Evolutionary conservation across 2,329 filamentous ascomycete species (phyloP), one percentile per base, ranked within the genome.

Genomic region (Waltergamsia citrina): DNA sequence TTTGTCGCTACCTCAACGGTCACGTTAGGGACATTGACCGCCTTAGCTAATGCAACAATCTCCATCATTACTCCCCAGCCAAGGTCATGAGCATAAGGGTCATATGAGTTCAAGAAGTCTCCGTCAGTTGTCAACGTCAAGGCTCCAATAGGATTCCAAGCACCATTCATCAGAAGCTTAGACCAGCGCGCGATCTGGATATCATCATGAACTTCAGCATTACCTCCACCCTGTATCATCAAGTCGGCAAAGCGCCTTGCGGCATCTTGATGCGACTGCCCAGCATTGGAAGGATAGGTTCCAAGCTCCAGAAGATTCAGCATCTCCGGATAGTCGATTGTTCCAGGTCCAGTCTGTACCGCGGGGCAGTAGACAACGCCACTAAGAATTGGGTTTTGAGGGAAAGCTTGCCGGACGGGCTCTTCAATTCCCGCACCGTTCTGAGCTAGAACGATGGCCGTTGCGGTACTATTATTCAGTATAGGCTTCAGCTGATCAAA

Each of bases 361-460:
- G 59, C 61, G 4, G 68, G 66, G 6, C 74, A 53, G 43, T 76
- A 74, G 15, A 67, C 62, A 2, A 73, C 69, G 33, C 59, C 59
- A 41, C 63, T 71, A 19, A 76, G 47, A 17, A 77, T 49, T 3
- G 68, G 60, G 38, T 69, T 72, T 1, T 48, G 32, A 1, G 69
- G 67, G 40, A 66, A 75, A 5, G 54, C 48, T 1, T 38, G 35
- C 0, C 46, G 47, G 36, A 69, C 71, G 34, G 68, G 63, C 4
- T 63, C 56, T 46, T 77, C 72, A 38, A 75, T 70, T 7, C 56
- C 61, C 33, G 76, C 64, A 11, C 72, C 72, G 42, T 76, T 77
- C 43, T 77, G 71, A 21, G 74, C 52, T 6, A 77, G 58, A n/a
- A 69, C 67, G 27, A 76, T 65, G 6, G 60, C 56, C 0, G 69